Evolutionary conservation across 73 alveolate genomes (phyloP), one percentile per base, ranked within the genome.

Genomic region (Loxodes magnus): DNA sequence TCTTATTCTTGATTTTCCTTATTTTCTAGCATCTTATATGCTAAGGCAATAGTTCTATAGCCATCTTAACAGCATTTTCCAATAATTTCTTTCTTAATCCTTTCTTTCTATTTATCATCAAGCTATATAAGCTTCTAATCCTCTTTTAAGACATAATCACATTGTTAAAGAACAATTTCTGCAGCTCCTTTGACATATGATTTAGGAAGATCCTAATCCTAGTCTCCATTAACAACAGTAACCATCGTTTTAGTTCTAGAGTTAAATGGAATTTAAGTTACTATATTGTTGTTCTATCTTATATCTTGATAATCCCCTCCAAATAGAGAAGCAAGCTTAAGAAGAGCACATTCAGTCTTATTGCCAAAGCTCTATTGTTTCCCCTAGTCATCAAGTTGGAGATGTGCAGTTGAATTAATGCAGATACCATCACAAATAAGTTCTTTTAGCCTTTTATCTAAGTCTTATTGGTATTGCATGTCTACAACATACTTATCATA

Each of bases 31-130:
- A 85, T 92, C 31, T 62, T 60, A 53, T 69, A 79, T 20, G 89
- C 81, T 0, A 88, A 28, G 41, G 76, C 52, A 42, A 88, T 70
- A 33, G 98, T 57, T 64, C 98, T 73, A 44, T 68, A 76, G 48
- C 85, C 78, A 35, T 65, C 33, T 25, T 56, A 71, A 20, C 89
- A 84, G 51, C 54, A 88, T 33, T 64, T 64, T 29, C 73, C 68
- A 3, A 84, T 73, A 10, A 70, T 14, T 10, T 64, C 56, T 28
- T 79, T 75, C 49, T 16, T 56, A 56, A 37, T 19, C 46, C 74
- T 59, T 33, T 77, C 59, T 3, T 43, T 30, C 42, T 27, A 41
- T 12, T 59, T 62, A 27, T 74, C 71, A 3, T 29, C 39, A 17
- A 56, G 43, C 29, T 42, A 48, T 24, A 56, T 41, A 39, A 39